Percentiles rank a stretch among this genome's conserved stretches.
phyloP scores from a whole-genome alignment of 2,329 filamentous ascomycete genomes.

The Pyrenophora seminiperda region DNA sequence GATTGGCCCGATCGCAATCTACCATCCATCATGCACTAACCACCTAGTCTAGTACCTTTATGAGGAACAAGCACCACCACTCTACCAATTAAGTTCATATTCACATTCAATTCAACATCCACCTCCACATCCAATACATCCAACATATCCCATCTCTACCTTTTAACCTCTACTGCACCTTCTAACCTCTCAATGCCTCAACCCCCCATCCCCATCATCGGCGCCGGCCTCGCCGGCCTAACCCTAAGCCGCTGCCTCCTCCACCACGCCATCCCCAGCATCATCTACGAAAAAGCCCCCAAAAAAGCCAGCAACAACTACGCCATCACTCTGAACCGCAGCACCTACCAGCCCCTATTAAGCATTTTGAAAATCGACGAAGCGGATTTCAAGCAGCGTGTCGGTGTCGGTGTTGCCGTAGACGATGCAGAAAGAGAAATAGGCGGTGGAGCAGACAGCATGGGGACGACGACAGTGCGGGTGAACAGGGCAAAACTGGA shows the following conservation, averaged over 20 bases:
- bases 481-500: constrained; percentile 45
- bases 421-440: constrained; percentile 22
- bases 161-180: no score
- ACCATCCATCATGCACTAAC: background rate
- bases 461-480: constrained; percentile 22
- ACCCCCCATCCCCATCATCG: constrained; percentile 44
- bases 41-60: no score
- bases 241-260: constrained; percentile 47
- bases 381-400: constrained; percentile 31
- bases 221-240: constrained; percentile 54
- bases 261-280: constrained; percentile 35
- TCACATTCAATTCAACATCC: no score
- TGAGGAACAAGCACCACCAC: no score
- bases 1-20: constrained; percentile 5
- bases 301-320: constrained; percentile 41
- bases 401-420: constrained; percentile 45
- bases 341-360: constrained; percentile 42
- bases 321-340: constrained; percentile 48
- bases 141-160: no score
- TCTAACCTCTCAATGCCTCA: background rate
- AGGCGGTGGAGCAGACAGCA: constrained; percentile 31
- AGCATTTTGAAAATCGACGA: constrained; percentile 41
- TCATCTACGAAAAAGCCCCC: constrained; percentile 44
- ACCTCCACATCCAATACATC: no score
- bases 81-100: no score